A percentile compares a stretch with the other conserved stretches of the same genome.
Evolutionary conservation across 2,329 filamentous ascomycete species (phyloP).

Genomic region (Colletotrichum lini): DNA sequence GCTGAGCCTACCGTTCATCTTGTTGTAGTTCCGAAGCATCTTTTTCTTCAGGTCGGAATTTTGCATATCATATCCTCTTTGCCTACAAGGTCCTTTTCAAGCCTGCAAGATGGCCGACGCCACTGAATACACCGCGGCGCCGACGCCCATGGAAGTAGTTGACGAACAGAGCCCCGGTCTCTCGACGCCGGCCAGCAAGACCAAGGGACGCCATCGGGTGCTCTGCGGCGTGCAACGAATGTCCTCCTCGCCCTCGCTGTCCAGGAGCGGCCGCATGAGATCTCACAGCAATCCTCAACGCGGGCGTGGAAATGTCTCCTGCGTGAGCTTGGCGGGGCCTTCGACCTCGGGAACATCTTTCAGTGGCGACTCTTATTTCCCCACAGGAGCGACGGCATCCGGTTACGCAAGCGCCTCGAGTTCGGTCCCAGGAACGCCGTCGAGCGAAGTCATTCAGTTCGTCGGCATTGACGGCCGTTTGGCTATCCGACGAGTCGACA

Average conservation of each 20-base stretch:
- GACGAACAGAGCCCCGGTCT: constrained; percentile 46
- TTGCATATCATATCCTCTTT: not conserved
- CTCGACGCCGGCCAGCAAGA: constrained; percentile 63
- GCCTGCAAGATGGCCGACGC: constrained; percentile 33
- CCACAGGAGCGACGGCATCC: constrained; percentile 47
- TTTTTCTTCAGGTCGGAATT: not conserved
- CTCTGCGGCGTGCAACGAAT: constrained; percentile 84
- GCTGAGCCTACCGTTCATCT: not conserved
- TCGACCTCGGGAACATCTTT: constrained; percentile 49
- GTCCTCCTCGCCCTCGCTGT: constrained; percentile 82
- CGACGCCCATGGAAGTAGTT: constrained; percentile 43
- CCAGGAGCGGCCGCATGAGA: constrained; percentile 73
- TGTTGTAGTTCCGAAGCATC: not conserved
- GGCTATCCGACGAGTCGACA: constrained; percentile 69
- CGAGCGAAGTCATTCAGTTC: constrained; percentile 56
- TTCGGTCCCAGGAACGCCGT: constrained; percentile 57
- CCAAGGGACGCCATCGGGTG: constrained; percentile 78
- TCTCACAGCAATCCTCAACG: constrained; percentile 80
- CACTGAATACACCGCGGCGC: constrained; percentile 19
- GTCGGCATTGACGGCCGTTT: constrained; percentile 63
- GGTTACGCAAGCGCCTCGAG: constrained; percentile 53
- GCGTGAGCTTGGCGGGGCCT: constrained; percentile 65
- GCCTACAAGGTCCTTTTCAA: not conserved
- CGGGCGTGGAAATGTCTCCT: constrained; percentile 65
- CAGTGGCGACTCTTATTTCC: constrained; percentile 48